Evolutionary conservation across 108 stramenopile genomes (phyloP), one percentile per base, ranked within the genome.

Genomic region (Aurantiochytrium sp.): DNA sequence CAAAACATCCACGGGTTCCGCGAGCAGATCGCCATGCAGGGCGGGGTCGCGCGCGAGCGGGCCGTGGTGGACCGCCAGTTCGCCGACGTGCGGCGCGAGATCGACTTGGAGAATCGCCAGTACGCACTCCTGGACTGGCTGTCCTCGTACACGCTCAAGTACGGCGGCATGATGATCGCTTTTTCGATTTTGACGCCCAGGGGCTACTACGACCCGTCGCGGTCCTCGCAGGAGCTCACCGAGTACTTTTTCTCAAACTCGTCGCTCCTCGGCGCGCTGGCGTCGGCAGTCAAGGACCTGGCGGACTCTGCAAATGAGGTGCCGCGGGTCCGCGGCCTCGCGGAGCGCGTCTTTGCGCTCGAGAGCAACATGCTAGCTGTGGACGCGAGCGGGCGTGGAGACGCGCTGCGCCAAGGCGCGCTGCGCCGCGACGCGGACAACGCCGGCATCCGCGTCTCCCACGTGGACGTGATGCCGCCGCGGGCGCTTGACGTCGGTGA

Each of bases 21-120:
- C 31, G 90, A 91, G 87, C 88, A 88, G 52, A 52, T 81, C 87
- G 90, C 90, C 32, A 90, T 91, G 50, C 88, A 89, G 55, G 86
- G 86, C 52, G 90, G 90, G 37, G 88, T 41, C 85, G 27, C n/a
- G 34, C 88, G 52, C 52, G 90, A 91, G 85, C 42, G 87, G 37
- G 41, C 85, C 36, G 68, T 53, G 89, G 68, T 90, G 48, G 36
- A 52, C 19, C 52, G 85, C 52, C 89, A 85, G 48, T 90, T 90
- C 55, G 55, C 36, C 21, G 32, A 36, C 59, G 85, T 90, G 2
- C 34, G 55, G 52, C 37, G 37, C 21, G 50, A 86, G 50, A 45
- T 52, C 31, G 42, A 87, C 39, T 69, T 48, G 1, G 88, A 87
- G 0, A 41, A 87, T 32, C 37, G 37, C 27, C 90, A 90, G 88